Conservation (phyloP, 2,329 filamentous ascomycete species). For the Penicillium brevicompactum region DNA sequence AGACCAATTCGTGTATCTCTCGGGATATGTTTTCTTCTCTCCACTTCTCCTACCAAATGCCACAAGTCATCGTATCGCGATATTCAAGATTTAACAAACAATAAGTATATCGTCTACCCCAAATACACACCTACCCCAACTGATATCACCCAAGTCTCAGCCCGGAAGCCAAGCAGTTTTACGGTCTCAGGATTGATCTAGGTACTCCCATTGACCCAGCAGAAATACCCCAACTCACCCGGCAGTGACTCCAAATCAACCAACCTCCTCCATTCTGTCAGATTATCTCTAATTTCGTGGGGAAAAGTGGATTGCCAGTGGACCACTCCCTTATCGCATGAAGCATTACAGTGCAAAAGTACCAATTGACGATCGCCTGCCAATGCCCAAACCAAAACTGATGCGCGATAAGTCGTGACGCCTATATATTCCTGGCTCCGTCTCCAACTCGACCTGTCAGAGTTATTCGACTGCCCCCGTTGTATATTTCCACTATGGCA, state of each 20-base stretch:
- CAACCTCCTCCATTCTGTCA: background rate
- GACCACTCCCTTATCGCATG: background rate
- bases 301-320: background rate
- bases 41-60: too few species aligned
- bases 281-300: background rate
- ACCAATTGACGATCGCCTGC: background rate
- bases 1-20: too few species aligned
- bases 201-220: background rate
- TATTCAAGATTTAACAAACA: too few species aligned
- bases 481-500: slow-evolving; percentile 8
- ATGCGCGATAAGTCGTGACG: background rate
- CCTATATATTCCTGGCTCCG: background rate
- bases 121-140: background rate
- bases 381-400: background rate
- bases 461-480: background rate
- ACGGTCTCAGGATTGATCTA: background rate
- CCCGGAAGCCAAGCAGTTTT: too few species aligned
- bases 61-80: too few species aligned
- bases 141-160: too few species aligned
- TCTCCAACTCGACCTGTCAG: background rate
- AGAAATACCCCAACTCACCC: background rate
- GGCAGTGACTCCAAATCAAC: background rate
- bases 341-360: background rate
- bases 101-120: background rate
- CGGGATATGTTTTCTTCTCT: too few species aligned